Conservation (phyloP, 108 stramenopile species). For the Cyclotella atomus region DNA sequence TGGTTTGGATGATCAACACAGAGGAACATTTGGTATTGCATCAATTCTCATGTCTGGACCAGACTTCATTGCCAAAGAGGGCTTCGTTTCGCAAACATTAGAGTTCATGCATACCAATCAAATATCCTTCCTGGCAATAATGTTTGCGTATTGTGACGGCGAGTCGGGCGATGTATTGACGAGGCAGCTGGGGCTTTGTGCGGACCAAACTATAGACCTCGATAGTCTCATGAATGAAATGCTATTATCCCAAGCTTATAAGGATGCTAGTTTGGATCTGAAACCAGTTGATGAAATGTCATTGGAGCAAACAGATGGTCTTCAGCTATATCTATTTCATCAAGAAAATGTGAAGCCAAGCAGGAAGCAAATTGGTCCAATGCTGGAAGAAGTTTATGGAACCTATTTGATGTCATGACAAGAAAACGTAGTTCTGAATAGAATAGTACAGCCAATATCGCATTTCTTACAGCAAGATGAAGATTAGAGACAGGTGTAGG, state of each 20-base stretch:
- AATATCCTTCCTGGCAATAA: constrained; percentile 52
- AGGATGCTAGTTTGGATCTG: constrained; percentile 26
- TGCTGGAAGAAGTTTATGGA: constrained; percentile 55
- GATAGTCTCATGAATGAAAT: constrained; percentile 22
- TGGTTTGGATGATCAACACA: not conserved
- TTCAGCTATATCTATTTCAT: constrained; percentile 47
- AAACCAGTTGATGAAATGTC: not conserved
- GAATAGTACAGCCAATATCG: no score
- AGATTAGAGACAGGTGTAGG: no score
- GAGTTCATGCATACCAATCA: constrained; percentile 48
- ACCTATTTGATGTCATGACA: not conserved
- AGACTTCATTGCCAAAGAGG: constrained; percentile 45
- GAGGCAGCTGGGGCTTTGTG: constrained; percentile 38
- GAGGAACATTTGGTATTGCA: constrained; percentile 64
- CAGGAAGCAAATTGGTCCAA: constrained; percentile 81
- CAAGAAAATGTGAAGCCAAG: constrained; percentile 72
- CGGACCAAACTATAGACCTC: constrained; percentile 4
- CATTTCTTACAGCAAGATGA: no score
- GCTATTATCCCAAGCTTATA: not conserved
- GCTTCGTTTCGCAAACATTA: constrained; percentile 20
- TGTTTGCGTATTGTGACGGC: constrained; percentile 55
- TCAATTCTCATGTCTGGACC: constrained; percentile 68
- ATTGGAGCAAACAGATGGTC: not conserved
- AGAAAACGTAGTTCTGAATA: not conserved
- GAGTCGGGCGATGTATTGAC: constrained; percentile 15